A percentile compares a stretch with the other conserved stretches of the same genome.
phyloP scores from a whole-genome alignment of 805 yeast species.

The Hanseniaspora osmophila region DNA sequence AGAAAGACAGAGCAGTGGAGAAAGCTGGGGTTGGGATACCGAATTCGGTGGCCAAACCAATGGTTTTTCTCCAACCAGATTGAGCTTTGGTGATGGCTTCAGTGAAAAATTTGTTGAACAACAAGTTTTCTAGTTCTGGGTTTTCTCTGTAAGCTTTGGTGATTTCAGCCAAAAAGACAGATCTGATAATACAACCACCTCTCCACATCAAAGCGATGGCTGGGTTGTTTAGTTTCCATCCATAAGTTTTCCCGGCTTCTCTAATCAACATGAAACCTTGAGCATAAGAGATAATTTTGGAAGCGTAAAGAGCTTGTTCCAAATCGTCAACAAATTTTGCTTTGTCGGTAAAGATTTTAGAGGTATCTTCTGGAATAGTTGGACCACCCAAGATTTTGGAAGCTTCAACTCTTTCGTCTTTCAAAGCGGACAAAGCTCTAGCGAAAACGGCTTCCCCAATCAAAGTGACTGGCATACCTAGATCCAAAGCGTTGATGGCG shows the following conservation, averaged over 20 bases:
- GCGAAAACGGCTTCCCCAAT: constrained; percentile 98
- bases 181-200: constrained; percentile 99
- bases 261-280: constrained; percentile 99
- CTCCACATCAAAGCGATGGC: constrained; percentile 99
- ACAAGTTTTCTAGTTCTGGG: constrained; percentile 88
- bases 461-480: constrained; percentile 95
- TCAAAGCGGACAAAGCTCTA: constrained; percentile 87
- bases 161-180: constrained; percentile 94
- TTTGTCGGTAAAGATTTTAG: constrained; percentile 55
- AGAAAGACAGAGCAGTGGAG: constrained; percentile 91
- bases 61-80: constrained; percentile 84
- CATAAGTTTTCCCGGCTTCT: constrained; percentile 94
- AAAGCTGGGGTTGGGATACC: constrained; percentile 98
- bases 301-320: constrained; percentile 96
- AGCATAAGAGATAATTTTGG: constrained; percentile 95
- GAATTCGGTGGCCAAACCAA: constrained; percentile 59
- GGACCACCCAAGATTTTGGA: constrained; percentile 74
- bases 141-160: constrained; percentile 89
- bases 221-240: constrained; percentile 95
- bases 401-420: constrained; percentile 82
- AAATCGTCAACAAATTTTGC: constrained; percentile 77
- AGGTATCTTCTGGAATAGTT: constrained; percentile 30
- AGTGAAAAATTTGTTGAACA: constrained; percentile 90
- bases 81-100: constrained; percentile 88
- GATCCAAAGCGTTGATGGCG: constrained; percentile 91